A percentile compares a stretch with the other conserved stretches of the same genome.
Evolutionary conservation across 2,329 filamentous ascomycete species (phyloP).

Genomic region (Aspergillus sp.): DNA sequence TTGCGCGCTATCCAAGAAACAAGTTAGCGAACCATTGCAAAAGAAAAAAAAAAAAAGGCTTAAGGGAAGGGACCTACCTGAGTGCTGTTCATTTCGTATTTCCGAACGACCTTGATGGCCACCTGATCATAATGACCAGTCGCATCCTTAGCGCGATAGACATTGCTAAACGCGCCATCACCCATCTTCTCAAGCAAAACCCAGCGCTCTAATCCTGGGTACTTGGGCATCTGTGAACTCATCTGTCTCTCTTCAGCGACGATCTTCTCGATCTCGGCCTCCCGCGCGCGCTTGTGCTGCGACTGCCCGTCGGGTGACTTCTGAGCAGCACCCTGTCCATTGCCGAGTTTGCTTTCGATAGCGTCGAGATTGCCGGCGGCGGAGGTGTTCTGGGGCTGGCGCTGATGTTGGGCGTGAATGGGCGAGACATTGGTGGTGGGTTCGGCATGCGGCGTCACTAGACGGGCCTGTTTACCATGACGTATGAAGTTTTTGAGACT

Average conservation of each 20-base stretch:
- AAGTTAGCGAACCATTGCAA: slow-evolving; percentile 12
- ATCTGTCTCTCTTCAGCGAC: slow-evolving; percentile 86
- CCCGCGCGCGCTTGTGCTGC: slow-evolving; percentile 48
- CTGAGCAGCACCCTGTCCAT: slow-evolving; percentile 59
- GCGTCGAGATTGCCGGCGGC: slow-evolving; percentile 56
- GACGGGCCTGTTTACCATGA: slow-evolving; percentile 90
- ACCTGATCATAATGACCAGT: slow-evolving; percentile 69
- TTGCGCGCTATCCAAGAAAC: slow-evolving; percentile 63
- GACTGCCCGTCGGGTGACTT: slow-evolving; percentile 54
- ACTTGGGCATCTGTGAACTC: slow-evolving; percentile 76
- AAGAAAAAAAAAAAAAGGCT: too few relatives aligned
- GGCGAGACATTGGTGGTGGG: slow-evolving; percentile 57
- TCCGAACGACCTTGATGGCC: slow-evolving; percentile 97
- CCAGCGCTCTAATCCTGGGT: slow-evolving; percentile 81
- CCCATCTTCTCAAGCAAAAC: slow-evolving; percentile 93
- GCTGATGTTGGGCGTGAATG: slow-evolving; percentile 58
- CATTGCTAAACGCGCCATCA: slow-evolving; percentile 97
- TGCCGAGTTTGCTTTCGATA: slow-evolving; percentile 54
- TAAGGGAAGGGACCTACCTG: slow-evolving; percentile 64
- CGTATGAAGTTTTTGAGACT: slow-evolving; percentile 98
- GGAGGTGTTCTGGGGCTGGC: slow-evolving; percentile 43
- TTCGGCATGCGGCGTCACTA: slow-evolving; percentile 54
- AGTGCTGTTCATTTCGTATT: slow-evolving; percentile 97
- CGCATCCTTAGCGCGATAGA: slow-evolving; percentile 79
- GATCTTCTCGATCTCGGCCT: slow-evolving; percentile 70